phyloP scores from a whole-genome alignment of 495 filamentous ascomycete species.

The Tuber brumale region DNA sequence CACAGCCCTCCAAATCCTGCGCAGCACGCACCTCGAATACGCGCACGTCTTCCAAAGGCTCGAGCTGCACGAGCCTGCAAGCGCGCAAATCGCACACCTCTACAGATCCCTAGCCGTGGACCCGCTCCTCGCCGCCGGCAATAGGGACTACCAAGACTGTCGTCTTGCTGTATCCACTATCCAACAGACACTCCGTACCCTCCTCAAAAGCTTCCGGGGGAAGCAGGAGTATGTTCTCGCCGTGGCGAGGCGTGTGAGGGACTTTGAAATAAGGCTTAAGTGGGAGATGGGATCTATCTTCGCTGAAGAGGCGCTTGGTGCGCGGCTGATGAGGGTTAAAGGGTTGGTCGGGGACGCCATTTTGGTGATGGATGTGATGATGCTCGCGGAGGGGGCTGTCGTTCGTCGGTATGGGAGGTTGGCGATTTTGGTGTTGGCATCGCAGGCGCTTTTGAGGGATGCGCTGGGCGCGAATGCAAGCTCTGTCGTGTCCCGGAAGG shows the following conservation, averaged over 20 bases:
- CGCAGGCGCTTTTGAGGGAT: too few species aligned
- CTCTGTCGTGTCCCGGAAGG: too few species aligned
- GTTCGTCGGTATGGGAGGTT: background rate
- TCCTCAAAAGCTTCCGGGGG: background rate
- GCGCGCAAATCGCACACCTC: too few species aligned
- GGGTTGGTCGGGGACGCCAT: too few species aligned
- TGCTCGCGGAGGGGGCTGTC: too few species aligned
- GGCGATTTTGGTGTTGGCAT: background rate
- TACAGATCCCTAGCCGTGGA: too few species aligned
- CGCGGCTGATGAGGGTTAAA: background rate
- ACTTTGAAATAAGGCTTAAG: too few species aligned
- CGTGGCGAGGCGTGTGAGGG: background rate
- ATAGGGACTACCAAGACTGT: background rate
- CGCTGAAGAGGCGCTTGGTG: background rate
- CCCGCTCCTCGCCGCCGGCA: too few species aligned
- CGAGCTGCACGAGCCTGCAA: background rate
- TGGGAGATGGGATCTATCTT: too few species aligned
- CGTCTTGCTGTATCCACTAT: background rate
- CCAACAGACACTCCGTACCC: background rate
- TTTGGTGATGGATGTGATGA: too few species aligned
- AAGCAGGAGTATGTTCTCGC: background rate
- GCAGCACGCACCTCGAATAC: background rate
- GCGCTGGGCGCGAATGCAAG: too few species aligned
- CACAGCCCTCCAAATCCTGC: background rate
- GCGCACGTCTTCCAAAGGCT: background rate